Percentiles rank a stretch among this genome's conserved stretches.
phyloP scores from a whole-genome alignment of 2,329 filamentous ascomycete species.

The Monosporascus cannonballus region DNA sequence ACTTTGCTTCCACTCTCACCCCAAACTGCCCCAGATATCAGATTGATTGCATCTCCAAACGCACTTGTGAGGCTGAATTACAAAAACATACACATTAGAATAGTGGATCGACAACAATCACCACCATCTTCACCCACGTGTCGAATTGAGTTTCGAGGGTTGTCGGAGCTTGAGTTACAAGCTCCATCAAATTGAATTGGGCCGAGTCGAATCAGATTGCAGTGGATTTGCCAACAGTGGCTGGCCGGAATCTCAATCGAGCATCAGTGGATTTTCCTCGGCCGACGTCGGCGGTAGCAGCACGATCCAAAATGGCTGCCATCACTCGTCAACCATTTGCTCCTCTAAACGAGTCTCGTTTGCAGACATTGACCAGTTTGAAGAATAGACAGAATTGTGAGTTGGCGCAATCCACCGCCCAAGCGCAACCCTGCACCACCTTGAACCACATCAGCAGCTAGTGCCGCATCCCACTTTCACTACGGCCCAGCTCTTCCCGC shows the following conservation, averaged over 20 bases:
- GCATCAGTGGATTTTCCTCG: constrained; percentile 4
- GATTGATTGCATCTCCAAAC: constrained; percentile 7
- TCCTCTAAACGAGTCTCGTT: constrained; percentile 60
- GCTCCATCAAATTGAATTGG: background rate
- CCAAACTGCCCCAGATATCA: constrained; percentile 7
- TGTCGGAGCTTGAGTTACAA: background rate
- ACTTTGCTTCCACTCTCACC: constrained; percentile 23
- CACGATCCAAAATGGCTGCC: constrained; percentile 43
- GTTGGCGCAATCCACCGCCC: constrained; percentile 20
- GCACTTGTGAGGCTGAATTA: constrained; percentile 16
- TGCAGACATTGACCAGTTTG: constrained; percentile 65
- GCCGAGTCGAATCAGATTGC: constrained; percentile 6
- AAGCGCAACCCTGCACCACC: background rate
- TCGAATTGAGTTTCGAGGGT: background rate
- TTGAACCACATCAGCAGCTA: background rate
- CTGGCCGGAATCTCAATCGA: constrained; percentile 5
- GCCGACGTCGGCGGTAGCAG: constrained; percentile 7
- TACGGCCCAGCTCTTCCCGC: background rate
- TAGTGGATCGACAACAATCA: background rate
- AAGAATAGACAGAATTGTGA: constrained; percentile 75
- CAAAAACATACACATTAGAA: constrained; percentile 16
- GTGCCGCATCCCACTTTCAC: background rate
- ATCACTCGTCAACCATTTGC: constrained; percentile 67
- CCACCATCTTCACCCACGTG: background rate
- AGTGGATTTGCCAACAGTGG: background rate